phyloP scores from a whole-genome alignment of 257 asterid genomes.

The Solanum appendiculatum region DNA sequence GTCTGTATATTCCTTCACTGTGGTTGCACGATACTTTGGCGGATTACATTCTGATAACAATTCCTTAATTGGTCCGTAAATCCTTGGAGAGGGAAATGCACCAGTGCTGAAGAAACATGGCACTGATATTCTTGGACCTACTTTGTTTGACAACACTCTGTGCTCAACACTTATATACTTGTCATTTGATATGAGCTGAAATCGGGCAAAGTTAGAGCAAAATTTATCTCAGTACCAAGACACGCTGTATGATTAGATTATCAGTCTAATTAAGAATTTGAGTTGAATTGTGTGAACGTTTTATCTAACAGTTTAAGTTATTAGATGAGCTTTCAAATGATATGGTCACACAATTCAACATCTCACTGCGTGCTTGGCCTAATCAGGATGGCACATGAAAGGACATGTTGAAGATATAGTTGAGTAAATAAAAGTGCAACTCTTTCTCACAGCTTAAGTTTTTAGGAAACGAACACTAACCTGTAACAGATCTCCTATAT shows the following conservation, averaged over 20 bases:
- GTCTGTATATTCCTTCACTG: constrained; percentile 33
- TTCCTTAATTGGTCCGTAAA: constrained; percentile 53
- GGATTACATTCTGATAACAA: constrained; percentile 41
- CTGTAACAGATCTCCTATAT: background rate
- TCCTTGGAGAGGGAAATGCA: constrained; percentile 11
- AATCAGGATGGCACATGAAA: background rate
- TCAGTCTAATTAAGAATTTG: background rate
- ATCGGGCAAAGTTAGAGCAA: background rate
- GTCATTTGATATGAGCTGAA: constrained; percentile 60
- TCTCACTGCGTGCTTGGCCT: background rate
- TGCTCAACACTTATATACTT: constrained; percentile 46
- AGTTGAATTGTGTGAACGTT: background rate
- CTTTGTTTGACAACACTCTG: constrained; percentile 37
- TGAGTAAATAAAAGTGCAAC: background rate
- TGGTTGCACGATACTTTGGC: constrained; percentile 46
- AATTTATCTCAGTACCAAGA: background rate
- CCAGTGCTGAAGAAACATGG: constrained; percentile 58
- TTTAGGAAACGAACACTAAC: background rate
- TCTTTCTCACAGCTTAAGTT: background rate
- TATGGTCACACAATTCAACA: background rate
- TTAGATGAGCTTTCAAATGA: background rate
- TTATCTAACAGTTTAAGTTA: background rate
- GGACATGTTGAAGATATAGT: background rate
- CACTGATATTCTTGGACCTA: constrained; percentile 53
- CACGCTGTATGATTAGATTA: too few relatives aligned